Evolutionary conservation across 148 eudicot genomes (phyloP), one percentile per base, ranked within the genome.

Genomic region (Vaccinium corymbosum): DNA sequence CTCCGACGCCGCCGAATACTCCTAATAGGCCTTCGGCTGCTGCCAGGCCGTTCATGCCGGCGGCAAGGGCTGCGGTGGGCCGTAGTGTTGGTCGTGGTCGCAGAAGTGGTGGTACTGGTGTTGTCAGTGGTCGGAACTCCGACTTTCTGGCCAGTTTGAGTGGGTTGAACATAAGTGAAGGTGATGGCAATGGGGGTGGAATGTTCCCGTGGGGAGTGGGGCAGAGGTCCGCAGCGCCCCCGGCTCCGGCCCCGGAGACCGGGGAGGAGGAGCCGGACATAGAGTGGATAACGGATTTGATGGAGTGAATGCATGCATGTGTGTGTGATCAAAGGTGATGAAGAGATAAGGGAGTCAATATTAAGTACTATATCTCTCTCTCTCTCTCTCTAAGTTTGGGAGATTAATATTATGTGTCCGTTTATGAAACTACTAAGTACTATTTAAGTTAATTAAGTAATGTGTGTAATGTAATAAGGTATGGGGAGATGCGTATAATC

Each of bases 121-220:
- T 8, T 32, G 3, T 15, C n/a, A 8, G 78, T 8, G 25, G 25
- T 19, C 27, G 27, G 13, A 76, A 22, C 11, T n/a, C 27, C 8
- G 79, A 76, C 49, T 76, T 76, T 76, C 29, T 76, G 32, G 79
- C 79, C 2, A 76, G 79, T n/a, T 76, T 76, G 27, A 76, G 79
- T n/a, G 79, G 79, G 29, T 48, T 76, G 53, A 76, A 22, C 14
- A 48, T 76, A 46, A 48, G 32, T 29, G 79, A 49, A 76, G 79
- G 79, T 11, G 79, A 76, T 3, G 53, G 27, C 27, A 76, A 9
- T 46, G 79, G 73, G 38, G 27, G 38, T 25, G 73, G 38, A 12
- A 68, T 68, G 27, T 68, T 68, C 38, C 73, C 15, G 35, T 68
- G 73, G 73, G 16, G 73, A 25, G 38, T 4, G 38, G 27, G 38